phyloP scores from a whole-genome alignment of 75 land plant species.

The Cunninghamia lanceolata region DNA sequence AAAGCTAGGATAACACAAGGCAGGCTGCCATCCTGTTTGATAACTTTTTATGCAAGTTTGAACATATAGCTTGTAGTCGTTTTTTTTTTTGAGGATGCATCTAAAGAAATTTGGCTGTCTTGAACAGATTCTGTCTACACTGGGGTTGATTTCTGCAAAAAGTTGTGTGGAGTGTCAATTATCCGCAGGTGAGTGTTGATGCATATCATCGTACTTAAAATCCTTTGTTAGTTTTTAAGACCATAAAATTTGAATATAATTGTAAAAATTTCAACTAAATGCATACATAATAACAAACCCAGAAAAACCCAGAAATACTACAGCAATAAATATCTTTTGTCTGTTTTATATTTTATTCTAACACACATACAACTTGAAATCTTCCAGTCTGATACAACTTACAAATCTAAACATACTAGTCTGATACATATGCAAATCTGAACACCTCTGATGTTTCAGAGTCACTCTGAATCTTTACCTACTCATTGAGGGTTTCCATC shows the following conservation, averaged over 20 bases:
- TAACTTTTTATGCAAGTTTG: neutral
- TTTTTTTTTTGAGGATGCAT: neutral
- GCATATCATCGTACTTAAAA: neutral
- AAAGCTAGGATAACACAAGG: no score
- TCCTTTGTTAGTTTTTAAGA: neutral
- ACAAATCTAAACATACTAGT: neutral
- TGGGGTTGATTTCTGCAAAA: slow-evolving; percentile 95
- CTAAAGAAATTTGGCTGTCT: neutral
- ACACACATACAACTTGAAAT: no score
- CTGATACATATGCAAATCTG: neutral
- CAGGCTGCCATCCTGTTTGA: neutral
- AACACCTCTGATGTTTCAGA: no score
- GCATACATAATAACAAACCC: no score
- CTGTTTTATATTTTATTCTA: no score
- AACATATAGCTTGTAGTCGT: neutral
- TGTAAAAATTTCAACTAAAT: neutral
- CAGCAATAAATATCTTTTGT: no score
- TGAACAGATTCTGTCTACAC: slow-evolving; percentile 68
- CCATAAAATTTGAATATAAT: neutral
- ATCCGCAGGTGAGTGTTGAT: slow-evolving; percentile 56
- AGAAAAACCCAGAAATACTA: no score
- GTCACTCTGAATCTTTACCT: no score
- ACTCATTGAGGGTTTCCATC: no score
- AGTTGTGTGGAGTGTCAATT: slow-evolving; percentile 88
- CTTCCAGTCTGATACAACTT: neutral